Percentiles rank a stretch among this genome's conserved stretches.
Conservation (phyloP, 805 yeast species). For the Barnettozyma vustinii region DNA sequence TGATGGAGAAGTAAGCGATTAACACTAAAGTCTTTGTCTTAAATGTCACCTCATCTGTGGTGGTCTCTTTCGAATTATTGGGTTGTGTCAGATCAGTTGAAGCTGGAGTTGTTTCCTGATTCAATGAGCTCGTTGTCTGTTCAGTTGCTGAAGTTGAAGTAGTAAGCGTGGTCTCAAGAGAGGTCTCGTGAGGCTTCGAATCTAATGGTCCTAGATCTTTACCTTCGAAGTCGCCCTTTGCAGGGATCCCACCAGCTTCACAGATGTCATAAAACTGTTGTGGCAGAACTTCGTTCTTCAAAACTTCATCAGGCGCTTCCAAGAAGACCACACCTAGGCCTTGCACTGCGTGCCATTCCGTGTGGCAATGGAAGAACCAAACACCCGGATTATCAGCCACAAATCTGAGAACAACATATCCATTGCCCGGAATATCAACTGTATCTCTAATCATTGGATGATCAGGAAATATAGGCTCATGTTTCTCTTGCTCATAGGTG, state of each 20-base stretch:
- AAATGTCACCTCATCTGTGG: conserved; percentile 11
- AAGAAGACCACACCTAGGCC: conserved; percentile 68
- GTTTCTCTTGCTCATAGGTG: conserved; percentile 11
- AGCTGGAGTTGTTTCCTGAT: background rate
- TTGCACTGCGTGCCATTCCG: conserved; percentile 80
- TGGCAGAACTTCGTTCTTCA: conserved; percentile 34
- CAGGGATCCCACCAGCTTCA: conserved; percentile 36
- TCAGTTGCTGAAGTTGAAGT: background rate
- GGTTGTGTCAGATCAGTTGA: background rate
- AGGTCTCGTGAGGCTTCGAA: background rate
- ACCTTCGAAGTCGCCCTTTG: background rate
- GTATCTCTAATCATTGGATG: conserved; percentile 68
- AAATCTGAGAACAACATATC: conserved; percentile 63
- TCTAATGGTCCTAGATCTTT: background rate
- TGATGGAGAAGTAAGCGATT: conserved; percentile 30
- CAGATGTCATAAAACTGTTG: conserved; percentile 46
- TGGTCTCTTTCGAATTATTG: background rate
- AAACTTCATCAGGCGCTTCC: conserved; percentile 60
- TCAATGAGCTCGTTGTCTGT: background rate
- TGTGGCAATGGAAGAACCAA: conserved; percentile 92
- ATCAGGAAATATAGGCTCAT: conserved; percentile 35
- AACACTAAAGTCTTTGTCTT: conserved; percentile 20
- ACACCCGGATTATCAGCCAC: conserved; percentile 85
- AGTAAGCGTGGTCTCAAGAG: background rate
- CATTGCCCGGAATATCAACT: conserved; percentile 59